Evolutionary conservation across 331 rosid species (phyloP).

Genomic region (Acacia concinna): DNA sequence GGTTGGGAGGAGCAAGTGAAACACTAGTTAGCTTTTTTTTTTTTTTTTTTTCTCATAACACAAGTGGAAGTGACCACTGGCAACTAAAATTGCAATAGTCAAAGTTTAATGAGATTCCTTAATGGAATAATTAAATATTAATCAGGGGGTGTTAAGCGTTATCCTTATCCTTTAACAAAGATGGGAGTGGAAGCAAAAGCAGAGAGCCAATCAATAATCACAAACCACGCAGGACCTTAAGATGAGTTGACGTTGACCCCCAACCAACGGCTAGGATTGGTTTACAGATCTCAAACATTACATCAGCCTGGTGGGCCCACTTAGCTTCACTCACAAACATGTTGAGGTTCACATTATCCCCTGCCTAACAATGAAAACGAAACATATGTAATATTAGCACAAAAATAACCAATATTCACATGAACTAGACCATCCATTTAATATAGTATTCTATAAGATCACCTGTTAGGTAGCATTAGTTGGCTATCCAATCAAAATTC

Average conservation of each 20-base stretch:
- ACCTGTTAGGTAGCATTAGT: background rate
- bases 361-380: slow-evolving; percentile 38
- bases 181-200: slow-evolving; percentile 33
- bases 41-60: too few species aligned
- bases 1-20: background rate
- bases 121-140: slow-evolving; percentile 15
- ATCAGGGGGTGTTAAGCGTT: slow-evolving; percentile 36
- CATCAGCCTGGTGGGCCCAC: slow-evolving; percentile 18
- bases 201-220: slow-evolving; percentile 1
- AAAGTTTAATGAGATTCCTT: background rate
- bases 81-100: background rate
- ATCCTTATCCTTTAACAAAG: slow-evolving; percentile 16
- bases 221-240: background rate
- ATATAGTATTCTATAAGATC: too few species aligned
- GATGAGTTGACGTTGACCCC: slow-evolving; percentile 17
- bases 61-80: background rate
- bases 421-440: background rate
- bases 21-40: background rate
- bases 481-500: background rate
- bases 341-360: background rate
- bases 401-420: background rate
- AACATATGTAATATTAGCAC: background rate
- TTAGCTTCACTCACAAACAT: slow-evolving; percentile 28
- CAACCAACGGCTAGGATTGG: slow-evolving; percentile 22
- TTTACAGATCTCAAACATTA: background rate